These are phyloP conservation scores for Umbelopsis sp. DNA, from an alignment of 192 early-diverging fungal species.

Conservation along the genomic window DNA sequence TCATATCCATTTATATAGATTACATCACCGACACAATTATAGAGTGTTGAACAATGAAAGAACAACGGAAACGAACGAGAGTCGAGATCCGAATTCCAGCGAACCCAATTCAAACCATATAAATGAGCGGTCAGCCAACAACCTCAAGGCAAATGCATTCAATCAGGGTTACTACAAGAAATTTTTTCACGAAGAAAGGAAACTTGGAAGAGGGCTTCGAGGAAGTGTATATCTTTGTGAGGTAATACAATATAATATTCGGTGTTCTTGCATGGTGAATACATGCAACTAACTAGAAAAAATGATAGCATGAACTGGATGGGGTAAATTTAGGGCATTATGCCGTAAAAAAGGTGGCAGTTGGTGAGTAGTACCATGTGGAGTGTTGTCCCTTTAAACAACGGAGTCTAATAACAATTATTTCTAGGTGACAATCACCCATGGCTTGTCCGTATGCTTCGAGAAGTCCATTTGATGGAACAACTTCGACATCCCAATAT, in stretches of 20 bases:
- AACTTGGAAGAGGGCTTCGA: constrained; percentile 87
- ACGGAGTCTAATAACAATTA: not conserved
- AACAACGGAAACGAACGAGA: not conserved
- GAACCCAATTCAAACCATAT: constrained; percentile 17
- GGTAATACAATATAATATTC: constrained; percentile 40
- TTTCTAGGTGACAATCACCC: constrained; percentile 63
- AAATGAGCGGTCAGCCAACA: constrained; percentile 26
- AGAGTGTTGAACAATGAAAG: not conserved
- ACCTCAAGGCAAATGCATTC: constrained; percentile 69
- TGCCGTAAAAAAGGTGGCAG: constrained; percentile 93
- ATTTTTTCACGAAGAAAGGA: constrained; percentile 87
- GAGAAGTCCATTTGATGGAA: constrained; percentile 92
- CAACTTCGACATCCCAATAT: constrained; percentile 90
- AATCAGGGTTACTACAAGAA: constrained; percentile 96
- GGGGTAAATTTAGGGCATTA: constrained; percentile 78
- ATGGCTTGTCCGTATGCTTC: constrained; percentile 92
- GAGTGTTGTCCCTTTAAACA: no score
- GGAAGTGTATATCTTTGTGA: constrained; percentile 92
- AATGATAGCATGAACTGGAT: constrained; percentile 61
- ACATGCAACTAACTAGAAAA: not conserved
- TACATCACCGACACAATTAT: constrained; percentile 4
- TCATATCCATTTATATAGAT: not conserved
- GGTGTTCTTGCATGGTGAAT: not conserved
- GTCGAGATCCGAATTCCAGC: not conserved
- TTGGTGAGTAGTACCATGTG: constrained; percentile 48